Conservation (phyloP, 139 green algal species). For the Raphidocelis subcapitata region DNA sequence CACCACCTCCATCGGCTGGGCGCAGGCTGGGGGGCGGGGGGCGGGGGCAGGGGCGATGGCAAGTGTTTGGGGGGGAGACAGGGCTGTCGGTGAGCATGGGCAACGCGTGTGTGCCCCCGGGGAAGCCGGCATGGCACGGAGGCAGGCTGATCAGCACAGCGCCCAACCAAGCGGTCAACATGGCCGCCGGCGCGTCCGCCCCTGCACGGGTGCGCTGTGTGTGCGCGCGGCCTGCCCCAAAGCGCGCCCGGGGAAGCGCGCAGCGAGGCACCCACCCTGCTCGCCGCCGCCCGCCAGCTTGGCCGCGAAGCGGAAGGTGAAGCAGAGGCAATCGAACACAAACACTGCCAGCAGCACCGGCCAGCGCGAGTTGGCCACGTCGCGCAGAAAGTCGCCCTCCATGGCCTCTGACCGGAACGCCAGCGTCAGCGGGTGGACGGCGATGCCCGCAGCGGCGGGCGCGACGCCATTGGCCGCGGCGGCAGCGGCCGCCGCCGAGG, state of each 20-base stretch:
- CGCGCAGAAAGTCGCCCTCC: conserved; percentile 53
- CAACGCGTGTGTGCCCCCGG: background rate
- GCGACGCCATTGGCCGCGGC: too few species aligned
- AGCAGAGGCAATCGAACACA: conserved; percentile 66
- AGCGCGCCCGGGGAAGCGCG: background rate
- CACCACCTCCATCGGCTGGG: conserved; percentile 5
- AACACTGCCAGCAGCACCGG: conserved; percentile 66
- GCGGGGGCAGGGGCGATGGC: background rate
- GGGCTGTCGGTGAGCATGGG: background rate
- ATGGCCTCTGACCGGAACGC: conserved; percentile 40
- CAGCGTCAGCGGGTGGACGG: conserved; percentile 31
- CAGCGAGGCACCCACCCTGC: background rate
- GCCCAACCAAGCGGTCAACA: background rate
- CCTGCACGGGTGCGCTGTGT: too few species aligned
- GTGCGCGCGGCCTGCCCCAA: background rate
- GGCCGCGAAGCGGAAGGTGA: conserved; percentile 44
- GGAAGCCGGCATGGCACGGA: background rate
- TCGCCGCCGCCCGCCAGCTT: conserved; percentile 16
- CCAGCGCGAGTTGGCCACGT: conserved; percentile 50
- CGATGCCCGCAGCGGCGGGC: background rate
- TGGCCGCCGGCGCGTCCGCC: too few species aligned
- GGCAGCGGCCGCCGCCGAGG: too few species aligned
- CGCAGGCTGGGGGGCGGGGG: background rate
- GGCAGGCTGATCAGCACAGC: background rate
- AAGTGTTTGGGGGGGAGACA: background rate